Evolutionary conservation across 164 flowering plant genomes (phyloP).

Genomic region (Houttuynia cordata): DNA sequence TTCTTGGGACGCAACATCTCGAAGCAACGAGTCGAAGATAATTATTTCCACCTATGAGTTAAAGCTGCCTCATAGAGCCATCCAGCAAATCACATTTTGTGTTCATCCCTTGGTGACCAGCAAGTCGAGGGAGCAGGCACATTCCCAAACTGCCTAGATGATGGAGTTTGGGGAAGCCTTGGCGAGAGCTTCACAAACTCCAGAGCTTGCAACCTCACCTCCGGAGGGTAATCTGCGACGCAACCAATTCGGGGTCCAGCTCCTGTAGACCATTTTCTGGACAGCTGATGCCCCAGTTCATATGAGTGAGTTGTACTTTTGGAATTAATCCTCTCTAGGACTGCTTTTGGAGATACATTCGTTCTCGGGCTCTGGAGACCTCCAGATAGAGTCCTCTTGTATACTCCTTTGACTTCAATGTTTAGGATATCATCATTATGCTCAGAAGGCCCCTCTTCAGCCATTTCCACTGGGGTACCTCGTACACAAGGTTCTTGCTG

Average conservation of each 20-base stretch:
- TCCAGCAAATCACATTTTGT: neutral
- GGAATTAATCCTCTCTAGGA: constrained; percentile 69
- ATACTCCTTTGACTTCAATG: constrained; percentile 3
- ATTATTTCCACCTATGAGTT: too few relatives aligned
- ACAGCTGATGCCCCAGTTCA: constrained; percentile 59
- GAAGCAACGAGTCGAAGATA: too few relatives aligned
- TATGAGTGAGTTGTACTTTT: constrained; percentile 53
- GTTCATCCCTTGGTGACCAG: neutral
- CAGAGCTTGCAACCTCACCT: constrained; percentile 57
- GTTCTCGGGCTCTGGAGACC: constrained; percentile 65
- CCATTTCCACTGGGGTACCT: constrained; percentile 11
- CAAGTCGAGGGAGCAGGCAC: too few relatives aligned
- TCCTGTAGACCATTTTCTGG: constrained; percentile 71
- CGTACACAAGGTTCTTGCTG: constrained; percentile 9
- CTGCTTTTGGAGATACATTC: constrained; percentile 47
- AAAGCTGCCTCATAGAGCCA: too few relatives aligned
- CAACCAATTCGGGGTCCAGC: constrained; percentile 90
- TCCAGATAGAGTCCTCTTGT: constrained; percentile 70
- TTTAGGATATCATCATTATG: neutral
- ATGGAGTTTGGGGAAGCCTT: constrained; percentile 26
- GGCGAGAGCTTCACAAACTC: constrained; percentile 71
- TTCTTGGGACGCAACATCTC: too few relatives aligned
- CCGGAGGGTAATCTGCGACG: constrained; percentile 71
- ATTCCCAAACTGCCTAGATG: neutral
- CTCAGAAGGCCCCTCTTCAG: constrained; percentile 7